These are phyloP conservation scores for Aspergillus tubingensis DNA, from an alignment of 2,329 filamentous ascomycete species.

Conservation along the genomic window DNA sequence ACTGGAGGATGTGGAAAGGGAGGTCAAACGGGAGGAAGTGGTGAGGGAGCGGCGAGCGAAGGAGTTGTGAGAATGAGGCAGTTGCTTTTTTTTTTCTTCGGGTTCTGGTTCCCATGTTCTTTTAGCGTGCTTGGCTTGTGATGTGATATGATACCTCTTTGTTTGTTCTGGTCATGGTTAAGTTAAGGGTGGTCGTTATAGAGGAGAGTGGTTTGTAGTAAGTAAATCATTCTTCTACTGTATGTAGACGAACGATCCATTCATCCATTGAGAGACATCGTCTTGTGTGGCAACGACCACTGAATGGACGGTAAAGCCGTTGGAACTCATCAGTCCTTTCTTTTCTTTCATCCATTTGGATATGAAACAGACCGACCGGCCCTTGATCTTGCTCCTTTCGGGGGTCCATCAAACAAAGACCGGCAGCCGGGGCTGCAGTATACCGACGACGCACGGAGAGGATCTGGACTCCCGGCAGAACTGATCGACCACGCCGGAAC, in stretches of 20 bases:
- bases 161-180: neutral
- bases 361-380: neutral
- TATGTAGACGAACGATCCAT: neutral
- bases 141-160: neutral
- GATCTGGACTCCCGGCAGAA: neutral
- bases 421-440: neutral
- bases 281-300: neutral
- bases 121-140: neutral
- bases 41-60: conserved; percentile 57
- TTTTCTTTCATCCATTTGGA: neutral
- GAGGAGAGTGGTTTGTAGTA: neutral
- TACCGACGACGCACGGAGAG: conserved; percentile 1
- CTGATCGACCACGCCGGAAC: neutral
- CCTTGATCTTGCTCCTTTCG: neutral
- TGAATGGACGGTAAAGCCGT: neutral
- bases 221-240: neutral
- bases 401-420: neutral
- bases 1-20: conserved; percentile 65
- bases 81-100: neutral
- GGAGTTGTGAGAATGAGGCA: conserved; percentile 22
- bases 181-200: no score
- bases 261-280: neutral
- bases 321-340: neutral
- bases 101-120: neutral
- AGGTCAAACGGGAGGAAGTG: conserved; percentile 64